Percentiles rank a stretch among this genome's conserved stretches.
phyloP scores from a whole-genome alignment of 805 yeast genomes.

The Blastobotrys peoriensis region DNA sequence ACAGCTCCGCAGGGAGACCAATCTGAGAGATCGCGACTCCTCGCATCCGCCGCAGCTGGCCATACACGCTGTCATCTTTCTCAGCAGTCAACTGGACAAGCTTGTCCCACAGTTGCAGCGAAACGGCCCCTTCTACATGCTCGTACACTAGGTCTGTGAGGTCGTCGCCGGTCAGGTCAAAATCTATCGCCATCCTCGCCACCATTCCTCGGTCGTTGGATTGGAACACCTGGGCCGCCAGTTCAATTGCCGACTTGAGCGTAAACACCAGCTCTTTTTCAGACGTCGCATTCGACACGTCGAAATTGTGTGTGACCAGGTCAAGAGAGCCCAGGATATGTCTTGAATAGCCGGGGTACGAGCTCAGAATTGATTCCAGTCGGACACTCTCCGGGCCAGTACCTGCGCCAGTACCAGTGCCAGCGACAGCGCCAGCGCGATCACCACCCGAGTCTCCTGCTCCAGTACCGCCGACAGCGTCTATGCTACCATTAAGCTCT shows the following conservation, averaged over 20 bases:
- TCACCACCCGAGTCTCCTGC: not conserved
- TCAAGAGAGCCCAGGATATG: slow-evolving; percentile 38
- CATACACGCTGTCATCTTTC: slow-evolving; percentile 21
- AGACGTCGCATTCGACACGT: slow-evolving; percentile 26
- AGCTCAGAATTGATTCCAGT: slow-evolving; percentile 37
- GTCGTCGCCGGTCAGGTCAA: slow-evolving; percentile 27
- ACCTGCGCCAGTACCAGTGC: too few species aligned
- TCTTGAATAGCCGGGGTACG: slow-evolving; percentile 35
- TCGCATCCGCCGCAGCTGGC: slow-evolving; percentile 23
- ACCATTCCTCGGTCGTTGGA: slow-evolving; percentile 25
- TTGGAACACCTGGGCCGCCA: slow-evolving; percentile 32
- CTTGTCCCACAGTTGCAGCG: slow-evolving; percentile 59
- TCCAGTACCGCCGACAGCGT: not conserved
- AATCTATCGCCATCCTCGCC: slow-evolving; percentile 22
- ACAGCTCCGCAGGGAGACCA: slow-evolving; percentile 32
- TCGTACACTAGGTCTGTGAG: slow-evolving; percentile 51
- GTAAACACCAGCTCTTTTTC: slow-evolving; percentile 29
- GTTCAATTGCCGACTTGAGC: slow-evolving; percentile 28
- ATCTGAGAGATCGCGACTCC: slow-evolving; percentile 38
- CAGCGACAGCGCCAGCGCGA: not conserved
- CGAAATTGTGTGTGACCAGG: slow-evolving; percentile 35
- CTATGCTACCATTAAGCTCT: too few species aligned
- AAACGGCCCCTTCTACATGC: slow-evolving; percentile 65
- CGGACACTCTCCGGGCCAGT: not conserved
- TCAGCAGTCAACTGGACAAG: slow-evolving; percentile 28